Conservation (phyloP, 257 asterid genomes). For the Petrea volubilis region DNA sequence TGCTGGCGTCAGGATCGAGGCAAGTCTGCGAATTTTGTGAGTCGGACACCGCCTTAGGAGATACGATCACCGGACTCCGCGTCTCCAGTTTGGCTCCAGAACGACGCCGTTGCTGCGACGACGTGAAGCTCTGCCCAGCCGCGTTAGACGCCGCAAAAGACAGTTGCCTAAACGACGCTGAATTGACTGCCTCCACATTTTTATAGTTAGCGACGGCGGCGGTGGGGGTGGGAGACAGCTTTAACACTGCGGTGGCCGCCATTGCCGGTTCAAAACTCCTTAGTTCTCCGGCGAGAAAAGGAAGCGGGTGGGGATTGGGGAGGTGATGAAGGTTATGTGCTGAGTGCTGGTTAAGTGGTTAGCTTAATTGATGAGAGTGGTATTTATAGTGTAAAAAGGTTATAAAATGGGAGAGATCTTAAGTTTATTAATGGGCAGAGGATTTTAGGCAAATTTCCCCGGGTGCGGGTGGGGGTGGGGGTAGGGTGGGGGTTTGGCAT, state of each 20-base stretch:
- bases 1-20: conserved; percentile 91
- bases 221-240: conserved; percentile 26
- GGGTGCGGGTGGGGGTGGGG: neutral
- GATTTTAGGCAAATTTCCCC: conserved; percentile 2
- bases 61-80: conserved; percentile 49
- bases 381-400: neutral
- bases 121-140: conserved; percentile 39
- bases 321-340: conserved; percentile 11
- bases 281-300: neutral
- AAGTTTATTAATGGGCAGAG: neutral
- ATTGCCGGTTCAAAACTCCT: conserved; percentile 20
- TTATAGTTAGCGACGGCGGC: conserved; percentile 16
- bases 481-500: neutral
- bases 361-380: conserved; percentile 12
- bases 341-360: neutral
- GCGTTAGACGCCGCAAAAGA: conserved; percentile 56
- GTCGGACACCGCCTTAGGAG: conserved; percentile 92
- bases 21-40: conserved; percentile 92
- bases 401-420: neutral
- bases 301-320: neutral
- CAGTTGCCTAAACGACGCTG: conserved; percentile 45
- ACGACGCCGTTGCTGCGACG: conserved; percentile 29
- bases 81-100: conserved; percentile 14
- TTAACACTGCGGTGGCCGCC: conserved; percentile 46
- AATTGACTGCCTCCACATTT: conserved; percentile 24